Percentiles rank a stretch among this genome's conserved stretches.
Conservation (phyloP, 306 rosid genomes). For the Quercus berberidifolia region DNA sequence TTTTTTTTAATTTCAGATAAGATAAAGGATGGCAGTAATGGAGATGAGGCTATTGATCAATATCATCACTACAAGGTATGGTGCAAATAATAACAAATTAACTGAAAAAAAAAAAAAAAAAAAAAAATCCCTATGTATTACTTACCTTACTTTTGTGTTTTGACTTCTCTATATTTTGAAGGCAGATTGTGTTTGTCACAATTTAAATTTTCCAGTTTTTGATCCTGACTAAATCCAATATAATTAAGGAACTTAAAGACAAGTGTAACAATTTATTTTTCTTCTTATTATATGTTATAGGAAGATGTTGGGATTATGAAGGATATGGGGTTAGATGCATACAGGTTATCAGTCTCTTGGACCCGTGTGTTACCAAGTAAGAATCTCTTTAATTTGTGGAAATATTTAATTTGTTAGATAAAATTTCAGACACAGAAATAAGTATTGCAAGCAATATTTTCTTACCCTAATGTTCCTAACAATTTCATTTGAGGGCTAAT, state of each 20-base stretch:
- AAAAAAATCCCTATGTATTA: too few species aligned
- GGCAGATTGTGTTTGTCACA: too few species aligned
- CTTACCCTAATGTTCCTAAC: too few species aligned
- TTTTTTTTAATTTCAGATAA: constrained; percentile 20
- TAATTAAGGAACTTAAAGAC: too few species aligned
- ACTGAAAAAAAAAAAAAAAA: neutral
- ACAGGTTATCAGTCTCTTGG: constrained; percentile 59
- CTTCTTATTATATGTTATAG: constrained; percentile 3
- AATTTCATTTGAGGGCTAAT: neutral
- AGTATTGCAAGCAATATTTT: too few species aligned
- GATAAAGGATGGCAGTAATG: constrained; percentile 33
- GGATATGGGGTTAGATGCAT: constrained; percentile 39
- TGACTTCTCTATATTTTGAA: too few species aligned
- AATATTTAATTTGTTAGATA: too few species aligned
- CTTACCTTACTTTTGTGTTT: too few species aligned
- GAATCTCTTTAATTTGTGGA: neutral
- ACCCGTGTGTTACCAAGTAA: constrained; percentile 51
- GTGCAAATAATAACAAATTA: neutral
- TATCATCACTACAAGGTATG: constrained; percentile 44
- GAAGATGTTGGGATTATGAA: constrained; percentile 46
- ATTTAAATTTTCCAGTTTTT: too few species aligned
- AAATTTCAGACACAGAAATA: too few species aligned
- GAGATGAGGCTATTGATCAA: constrained; percentile 38
- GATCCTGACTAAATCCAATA: too few species aligned
- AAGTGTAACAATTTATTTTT: too few species aligned